Conservation (phyloP, 1,284 basidiomycete species). For the Apiotrichum veenhuisii region DNA sequence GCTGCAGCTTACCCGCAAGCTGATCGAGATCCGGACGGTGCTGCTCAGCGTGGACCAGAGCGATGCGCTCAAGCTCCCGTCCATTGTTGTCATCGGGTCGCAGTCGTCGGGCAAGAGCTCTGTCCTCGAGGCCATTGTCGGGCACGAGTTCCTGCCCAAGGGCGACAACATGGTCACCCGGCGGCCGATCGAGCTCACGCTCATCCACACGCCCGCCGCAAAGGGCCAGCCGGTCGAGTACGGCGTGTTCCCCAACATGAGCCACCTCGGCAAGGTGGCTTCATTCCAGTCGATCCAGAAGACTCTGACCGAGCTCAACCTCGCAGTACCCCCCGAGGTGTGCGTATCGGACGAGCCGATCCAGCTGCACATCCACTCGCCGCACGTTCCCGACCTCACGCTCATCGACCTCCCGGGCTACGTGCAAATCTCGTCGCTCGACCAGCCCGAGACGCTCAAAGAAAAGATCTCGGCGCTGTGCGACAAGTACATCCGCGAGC, state of each 20-base stretch:
- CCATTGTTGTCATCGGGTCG: conserved; percentile 96
- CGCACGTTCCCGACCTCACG: conserved; percentile 92
- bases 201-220: conserved; percentile 77
- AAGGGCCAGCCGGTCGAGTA: conserved; percentile 69
- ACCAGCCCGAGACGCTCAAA: conserved; percentile 91
- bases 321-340: conserved; percentile 80
- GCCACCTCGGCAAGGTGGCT: conserved; percentile 72
- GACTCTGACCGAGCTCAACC: conserved; percentile 90
- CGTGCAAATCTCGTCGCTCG: conserved; percentile 89
- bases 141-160: conserved; percentile 88
- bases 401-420: conserved; percentile 97
- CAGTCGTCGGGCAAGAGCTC: conserved; percentile 98
- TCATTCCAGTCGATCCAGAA: conserved; percentile 88
- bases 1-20: conserved; percentile 88
- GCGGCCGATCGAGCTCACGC: conserved; percentile 93
- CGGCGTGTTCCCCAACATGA: conserved; percentile 79
- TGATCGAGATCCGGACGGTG: conserved; percentile 94
- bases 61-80: conserved; percentile 86
- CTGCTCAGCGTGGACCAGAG: conserved; percentile 92
- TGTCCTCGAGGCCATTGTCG: conserved; percentile 95
- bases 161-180: conserved; percentile 99
- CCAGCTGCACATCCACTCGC: conserved; percentile 92
- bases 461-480: conserved; percentile 87
- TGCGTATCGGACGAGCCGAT: conserved; percentile 94
- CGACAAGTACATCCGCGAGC: conserved; percentile 95